A percentile compares a stretch with the other conserved stretches of the same genome.
These are phyloP conservation scores for Crithidia expoeki DNA, from an alignment of 208 protist species.

Conservation along the genomic window DNA sequence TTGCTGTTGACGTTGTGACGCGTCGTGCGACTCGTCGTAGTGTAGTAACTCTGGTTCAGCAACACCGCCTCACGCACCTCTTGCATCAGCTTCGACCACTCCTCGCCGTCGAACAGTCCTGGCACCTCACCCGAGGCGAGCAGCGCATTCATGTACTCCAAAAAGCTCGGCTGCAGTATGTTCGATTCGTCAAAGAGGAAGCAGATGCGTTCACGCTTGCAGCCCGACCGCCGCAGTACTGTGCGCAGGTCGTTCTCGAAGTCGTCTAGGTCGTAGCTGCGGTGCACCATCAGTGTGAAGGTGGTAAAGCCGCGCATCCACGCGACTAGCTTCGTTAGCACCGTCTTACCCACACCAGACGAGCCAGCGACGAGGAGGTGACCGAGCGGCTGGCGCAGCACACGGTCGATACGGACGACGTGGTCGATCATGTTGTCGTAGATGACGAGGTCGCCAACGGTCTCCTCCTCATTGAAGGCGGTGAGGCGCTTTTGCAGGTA, in stretches of 20 bases:
- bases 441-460: slow-evolving; percentile 93
- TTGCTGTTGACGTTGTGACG: slow-evolving; percentile 8
- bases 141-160: slow-evolving; percentile 99
- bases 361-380: slow-evolving; percentile 97
- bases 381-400: slow-evolving; percentile 97
- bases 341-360: slow-evolving; percentile 98
- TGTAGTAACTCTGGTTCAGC: slow-evolving; percentile 36
- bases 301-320: slow-evolving; percentile 97
- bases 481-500: slow-evolving; percentile 92
- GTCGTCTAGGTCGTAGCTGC: slow-evolving; percentile 95
- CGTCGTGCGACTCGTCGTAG: slow-evolving; percentile 11
- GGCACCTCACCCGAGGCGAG: slow-evolving; percentile 98
- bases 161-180: slow-evolving; percentile 97
- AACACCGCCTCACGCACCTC: slow-evolving; percentile 68
- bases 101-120: slow-evolving; percentile 99
- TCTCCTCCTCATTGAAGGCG: slow-evolving; percentile 98
- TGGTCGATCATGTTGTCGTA: slow-evolving; percentile 99
- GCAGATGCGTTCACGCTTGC: slow-evolving; percentile 97
- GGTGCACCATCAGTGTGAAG: slow-evolving; percentile 97
- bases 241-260: slow-evolving; percentile 98
- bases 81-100: slow-evolving; percentile 95
- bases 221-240: slow-evolving; percentile 95
- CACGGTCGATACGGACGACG: slow-evolving; percentile 98
- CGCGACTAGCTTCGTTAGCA: slow-evolving; percentile 97
- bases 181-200: slow-evolving; percentile 99